Evolutionary conservation across 495 filamentous ascomycete species (phyloP).

Genomic region (Friedmanniomyces simplex): DNA sequence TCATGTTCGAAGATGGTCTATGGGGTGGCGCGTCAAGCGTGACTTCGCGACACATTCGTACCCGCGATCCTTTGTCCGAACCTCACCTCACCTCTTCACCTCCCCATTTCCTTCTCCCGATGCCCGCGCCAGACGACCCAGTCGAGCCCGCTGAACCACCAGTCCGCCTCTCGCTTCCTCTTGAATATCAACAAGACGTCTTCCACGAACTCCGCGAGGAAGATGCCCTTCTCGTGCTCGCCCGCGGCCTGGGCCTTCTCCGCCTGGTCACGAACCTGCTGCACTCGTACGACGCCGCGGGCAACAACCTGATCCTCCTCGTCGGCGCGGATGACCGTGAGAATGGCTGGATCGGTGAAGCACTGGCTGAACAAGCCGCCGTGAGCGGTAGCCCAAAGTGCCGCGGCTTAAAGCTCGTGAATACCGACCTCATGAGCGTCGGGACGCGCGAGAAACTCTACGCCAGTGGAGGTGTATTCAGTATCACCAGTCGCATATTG

Average conservation of each 20-base stretch:
- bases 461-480: constrained; percentile 77
- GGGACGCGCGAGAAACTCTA: constrained; percentile 83
- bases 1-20: too few relatives aligned
- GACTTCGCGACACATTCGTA: too few relatives aligned
- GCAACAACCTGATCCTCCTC: constrained; percentile 81
- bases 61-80: too few relatives aligned
- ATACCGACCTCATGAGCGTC: constrained; percentile 86
- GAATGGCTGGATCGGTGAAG: constrained; percentile 50
- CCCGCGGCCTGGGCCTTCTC: constrained; percentile 82
- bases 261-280: constrained; percentile 86
- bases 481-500: constrained; percentile 90
- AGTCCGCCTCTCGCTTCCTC: constrained; percentile 86
- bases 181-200: constrained; percentile 65
- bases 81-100: not conserved
- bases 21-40: too few relatives aligned
- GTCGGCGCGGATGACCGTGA: constrained; percentile 89
- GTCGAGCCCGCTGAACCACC: constrained; percentile 29
- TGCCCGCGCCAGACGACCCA: not conserved
- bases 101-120: not conserved
- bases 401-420: constrained; percentile 79
- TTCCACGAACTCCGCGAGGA: constrained; percentile 82
- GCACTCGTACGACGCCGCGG: constrained; percentile 91
- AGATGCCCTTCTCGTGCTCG: constrained; percentile 87
- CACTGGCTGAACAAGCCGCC: constrained; percentile 85
- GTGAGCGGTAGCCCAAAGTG: constrained; percentile 67